These are phyloP conservation scores for Cladophialophora yegresii DNA, from an alignment of 2,329 filamentous ascomycete genomes.

Conservation along the genomic window DNA sequence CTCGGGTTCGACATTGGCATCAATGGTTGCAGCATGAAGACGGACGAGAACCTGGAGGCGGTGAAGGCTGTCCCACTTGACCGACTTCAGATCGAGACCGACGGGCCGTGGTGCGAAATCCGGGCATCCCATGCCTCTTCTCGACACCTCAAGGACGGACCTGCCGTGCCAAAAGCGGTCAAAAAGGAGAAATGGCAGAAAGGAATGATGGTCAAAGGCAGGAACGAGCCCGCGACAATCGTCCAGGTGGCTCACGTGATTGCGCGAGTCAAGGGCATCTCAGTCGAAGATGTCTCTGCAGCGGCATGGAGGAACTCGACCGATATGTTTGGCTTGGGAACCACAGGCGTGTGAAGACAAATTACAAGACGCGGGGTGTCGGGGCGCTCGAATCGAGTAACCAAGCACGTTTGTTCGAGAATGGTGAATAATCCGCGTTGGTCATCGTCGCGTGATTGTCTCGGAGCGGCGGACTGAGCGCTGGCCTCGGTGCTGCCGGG, in stretches of 20 bases:
- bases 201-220: constrained; percentile 86
- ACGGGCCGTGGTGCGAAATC: constrained; percentile 97
- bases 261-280: constrained; percentile 78
- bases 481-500: background rate
- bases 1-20: constrained; percentile 88
- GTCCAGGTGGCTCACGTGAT: constrained; percentile 84
- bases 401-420: constrained; percentile 2
- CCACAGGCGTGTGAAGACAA: constrained; percentile 42
- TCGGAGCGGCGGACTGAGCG: background rate
- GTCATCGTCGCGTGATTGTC: background rate
- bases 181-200: constrained; percentile 96
- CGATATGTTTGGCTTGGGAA: constrained; percentile 71
- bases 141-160: constrained; percentile 65
- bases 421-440: constrained; percentile 8
- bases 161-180: constrained; percentile 73
- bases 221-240: constrained; percentile 90
- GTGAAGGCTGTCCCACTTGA: constrained; percentile 77
- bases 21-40: constrained; percentile 97
- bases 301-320: constrained; percentile 68
- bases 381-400: constrained; percentile 2
- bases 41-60: constrained; percentile 82
- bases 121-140: constrained; percentile 83
- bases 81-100: constrained; percentile 88
- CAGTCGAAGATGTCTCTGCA: constrained; percentile 80
- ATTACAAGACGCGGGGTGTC: background rate